These are phyloP conservation scores for Penicillium sp. DNA, from an alignment of 2,329 filamentous ascomycete genomes.

Conservation along the genomic window DNA sequence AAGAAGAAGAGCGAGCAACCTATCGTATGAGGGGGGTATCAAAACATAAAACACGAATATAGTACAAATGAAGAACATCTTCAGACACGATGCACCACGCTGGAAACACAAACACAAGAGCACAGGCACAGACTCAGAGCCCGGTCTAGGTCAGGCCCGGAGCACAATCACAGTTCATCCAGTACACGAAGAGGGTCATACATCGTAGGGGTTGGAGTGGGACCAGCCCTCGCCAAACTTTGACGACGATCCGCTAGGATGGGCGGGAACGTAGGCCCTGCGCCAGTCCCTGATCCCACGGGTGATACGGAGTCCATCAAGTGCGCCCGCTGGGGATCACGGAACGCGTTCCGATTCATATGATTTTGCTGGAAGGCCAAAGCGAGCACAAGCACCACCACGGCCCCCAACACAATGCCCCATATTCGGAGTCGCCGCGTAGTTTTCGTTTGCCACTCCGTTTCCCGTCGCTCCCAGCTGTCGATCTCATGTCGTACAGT, in stretches of 20 bases:
- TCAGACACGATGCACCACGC: slow-evolving; percentile 2
- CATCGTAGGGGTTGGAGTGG: slow-evolving; percentile 14
- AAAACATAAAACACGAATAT: slow-evolving; percentile 22
- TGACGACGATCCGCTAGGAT: slow-evolving; percentile 22
- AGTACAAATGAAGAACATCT: slow-evolving; percentile 14
- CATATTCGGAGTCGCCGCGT: slow-evolving; percentile 43
- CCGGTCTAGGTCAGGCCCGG: background rate
- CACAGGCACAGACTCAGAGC: background rate
- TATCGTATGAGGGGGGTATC: slow-evolving; percentile 26
- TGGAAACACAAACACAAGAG: background rate
- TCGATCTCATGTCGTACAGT: slow-evolving; percentile 42
- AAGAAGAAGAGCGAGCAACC: slow-evolving; percentile 63
- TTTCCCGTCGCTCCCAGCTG: slow-evolving; percentile 45
- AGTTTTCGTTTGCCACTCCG: slow-evolving; percentile 43
- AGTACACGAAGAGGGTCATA: slow-evolving; percentile 30
- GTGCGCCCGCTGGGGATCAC: slow-evolving; percentile 2
- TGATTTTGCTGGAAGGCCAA: slow-evolving; percentile 29
- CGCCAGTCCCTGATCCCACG: background rate
- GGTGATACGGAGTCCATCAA: background rate
- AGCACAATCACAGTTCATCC: slow-evolving; percentile 31
- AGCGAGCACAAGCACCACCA: slow-evolving; percentile 33
- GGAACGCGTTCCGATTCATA: slow-evolving; percentile 20
- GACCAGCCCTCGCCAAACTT: slow-evolving; percentile 8
- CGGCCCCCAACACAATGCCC: slow-evolving; percentile 27
- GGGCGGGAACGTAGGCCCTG: slow-evolving; percentile 19